Percentiles rank a stretch among this genome's conserved stretches.
phyloP scores from a whole-genome alignment of 805 yeast genomes.

The Saccharomycopsis javanensis region DNA sequence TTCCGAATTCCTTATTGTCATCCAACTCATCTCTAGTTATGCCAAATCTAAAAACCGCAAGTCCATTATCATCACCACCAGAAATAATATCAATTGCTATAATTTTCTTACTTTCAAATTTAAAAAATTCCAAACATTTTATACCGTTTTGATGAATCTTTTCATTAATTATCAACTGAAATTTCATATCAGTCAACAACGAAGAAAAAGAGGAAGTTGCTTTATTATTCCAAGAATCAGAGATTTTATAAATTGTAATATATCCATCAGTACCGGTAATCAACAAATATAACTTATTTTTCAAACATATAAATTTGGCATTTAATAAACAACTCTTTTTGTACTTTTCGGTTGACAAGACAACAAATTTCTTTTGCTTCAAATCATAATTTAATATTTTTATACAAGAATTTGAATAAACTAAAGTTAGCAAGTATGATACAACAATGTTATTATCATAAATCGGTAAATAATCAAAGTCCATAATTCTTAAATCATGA shows the following conservation, averaged over 20 bases:
- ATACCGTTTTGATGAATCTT: constrained; percentile 80
- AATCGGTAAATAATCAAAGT: constrained; percentile 46
- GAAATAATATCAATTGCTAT: constrained; percentile 37
- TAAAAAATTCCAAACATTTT: constrained; percentile 28
- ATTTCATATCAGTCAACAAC: neutral
- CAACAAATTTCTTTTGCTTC: constrained; percentile 29
- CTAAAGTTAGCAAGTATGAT: constrained; percentile 54
- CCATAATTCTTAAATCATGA: constrained; percentile 90
- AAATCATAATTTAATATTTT: constrained; percentile 50
- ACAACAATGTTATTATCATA: constrained; percentile 21
- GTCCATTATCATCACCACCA: constrained; percentile 91
- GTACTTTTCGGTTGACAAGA: constrained; percentile 43
- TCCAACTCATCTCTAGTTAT: constrained; percentile 18
- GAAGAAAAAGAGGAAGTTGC: neutral
- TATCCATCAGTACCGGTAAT: constrained; percentile 81
- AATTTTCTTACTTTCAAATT: constrained; percentile 4
- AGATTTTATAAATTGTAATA: constrained; percentile 50
- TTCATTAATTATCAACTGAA: constrained; percentile 28
- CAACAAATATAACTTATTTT: constrained; percentile 30
- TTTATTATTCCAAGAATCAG: neutral
- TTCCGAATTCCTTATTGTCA: constrained; percentile 23
- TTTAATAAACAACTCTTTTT: constrained; percentile 70
- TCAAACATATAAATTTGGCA: constrained; percentile 35
- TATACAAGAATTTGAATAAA: constrained; percentile 77
- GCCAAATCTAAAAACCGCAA: constrained; percentile 32